Percentiles rank a stretch among this genome's conserved stretches.
Conservation (phyloP, 139 green algal species). For the Auxenochlorella protothecoides region DNA sequence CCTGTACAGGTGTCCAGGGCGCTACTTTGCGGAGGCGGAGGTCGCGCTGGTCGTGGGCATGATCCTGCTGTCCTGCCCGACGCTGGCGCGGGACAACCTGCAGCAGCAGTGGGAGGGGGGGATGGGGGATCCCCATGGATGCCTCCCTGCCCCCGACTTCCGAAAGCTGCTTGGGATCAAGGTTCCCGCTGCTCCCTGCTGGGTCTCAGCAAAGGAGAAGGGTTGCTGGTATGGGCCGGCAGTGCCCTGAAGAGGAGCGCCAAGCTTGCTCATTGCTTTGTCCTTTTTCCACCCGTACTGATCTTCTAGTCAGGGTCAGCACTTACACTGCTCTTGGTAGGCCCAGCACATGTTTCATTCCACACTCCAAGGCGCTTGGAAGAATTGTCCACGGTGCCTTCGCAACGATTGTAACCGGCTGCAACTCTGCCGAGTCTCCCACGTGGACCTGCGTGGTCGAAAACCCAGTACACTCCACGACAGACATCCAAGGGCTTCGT, state of each 20-base stretch:
- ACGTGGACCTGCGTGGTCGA: too few relatives aligned
- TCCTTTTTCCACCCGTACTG: background rate
- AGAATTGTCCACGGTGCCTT: too few relatives aligned
- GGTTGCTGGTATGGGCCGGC: too few relatives aligned
- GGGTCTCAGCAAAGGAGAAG: background rate
- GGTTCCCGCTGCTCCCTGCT: slow-evolving; percentile 15
- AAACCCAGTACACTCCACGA: too few relatives aligned
- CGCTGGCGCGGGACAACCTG: background rate
- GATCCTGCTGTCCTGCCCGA: slow-evolving; percentile 24
- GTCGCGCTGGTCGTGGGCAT: slow-evolving; percentile 43
- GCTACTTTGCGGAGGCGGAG: slow-evolving; percentile 65
- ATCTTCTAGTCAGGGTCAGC: too few relatives aligned
- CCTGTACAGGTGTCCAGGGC: slow-evolving; percentile 47
- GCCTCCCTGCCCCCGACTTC: slow-evolving; percentile 15
- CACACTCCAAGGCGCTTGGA: too few relatives aligned
- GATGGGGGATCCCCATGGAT: slow-evolving; percentile 7
- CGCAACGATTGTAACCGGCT: too few relatives aligned
- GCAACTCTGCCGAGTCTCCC: too few relatives aligned
- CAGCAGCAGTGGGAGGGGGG: background rate
- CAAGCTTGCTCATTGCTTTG: background rate
- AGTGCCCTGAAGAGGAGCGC: background rate
- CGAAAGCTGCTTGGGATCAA: slow-evolving; percentile 21
- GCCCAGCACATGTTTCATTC: too few relatives aligned
- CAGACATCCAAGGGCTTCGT: too few relatives aligned
- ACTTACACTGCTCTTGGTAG: too few relatives aligned